Base-by-base conservation (phyloP, 805 yeast genomes). In the Phaffomyces thermotolerans region DNA sequence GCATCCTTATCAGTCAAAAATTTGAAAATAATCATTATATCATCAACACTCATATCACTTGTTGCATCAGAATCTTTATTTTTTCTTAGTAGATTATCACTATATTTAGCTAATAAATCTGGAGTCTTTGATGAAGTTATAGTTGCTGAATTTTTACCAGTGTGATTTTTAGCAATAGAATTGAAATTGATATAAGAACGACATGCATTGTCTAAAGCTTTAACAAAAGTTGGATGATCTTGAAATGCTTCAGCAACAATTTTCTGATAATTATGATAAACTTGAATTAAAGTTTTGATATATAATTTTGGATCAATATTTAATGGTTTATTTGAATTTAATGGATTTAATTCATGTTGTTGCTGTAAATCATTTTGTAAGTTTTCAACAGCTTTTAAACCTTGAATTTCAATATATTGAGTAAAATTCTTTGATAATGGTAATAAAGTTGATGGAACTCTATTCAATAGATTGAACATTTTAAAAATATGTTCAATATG, bases 1-100 rank as follows among this genome's bases (percentile, higher is more conserved):
- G 93, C 86, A 68, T 95, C 98, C 63, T 89, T 90, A 62, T 93
- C 98, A 36, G 86, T 89, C 46, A 95, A 74, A 60, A 85, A 91
- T 58, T 81, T 82, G 71, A 93, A 87, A 24, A 93, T 72, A 14
- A 81, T 76, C 85, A 91, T 86, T 54, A 93, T 76, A 57, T 90
- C 93, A 53, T 84, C 90, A 38, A 84, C 78, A 42, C 79, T 78
- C 81, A 90, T 78, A 58, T 83, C 91, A 46, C 71, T 67, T n/a
- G 75, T 67, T 14, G 75, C 70, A 49, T 83, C 90, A 0, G 75
- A 66, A 46, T 79, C 84, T 58, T 82, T 83, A 38, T 79, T 73
- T 59, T 82, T 84, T 59, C 81, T 86, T 55, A 95, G 74, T 53
- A 90, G 71, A 37, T 81, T 76, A 66, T 93, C 99, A 43, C 90